These are phyloP conservation scores for Penicillium sp. DNA, from an alignment of 2,329 filamentous ascomycete genomes.

Conservation along the genomic window DNA sequence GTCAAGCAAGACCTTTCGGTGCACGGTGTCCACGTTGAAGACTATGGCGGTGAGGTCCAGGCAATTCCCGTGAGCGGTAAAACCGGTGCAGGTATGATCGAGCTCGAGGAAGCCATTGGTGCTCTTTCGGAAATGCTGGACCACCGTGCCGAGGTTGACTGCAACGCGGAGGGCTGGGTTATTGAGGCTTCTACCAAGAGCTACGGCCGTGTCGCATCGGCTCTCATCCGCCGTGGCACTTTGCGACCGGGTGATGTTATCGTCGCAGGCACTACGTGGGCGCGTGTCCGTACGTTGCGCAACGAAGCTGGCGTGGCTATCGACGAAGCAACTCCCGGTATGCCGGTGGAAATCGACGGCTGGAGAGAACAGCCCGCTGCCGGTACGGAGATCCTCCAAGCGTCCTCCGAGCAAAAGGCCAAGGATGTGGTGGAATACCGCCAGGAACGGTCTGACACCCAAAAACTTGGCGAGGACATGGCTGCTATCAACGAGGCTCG, in stretches of 20 bases:
- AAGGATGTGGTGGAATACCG: conserved; percentile 73
- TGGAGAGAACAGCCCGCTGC: conserved; percentile 84
- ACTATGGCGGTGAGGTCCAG: conserved; percentile 90
- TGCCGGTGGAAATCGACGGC: conserved; percentile 87
- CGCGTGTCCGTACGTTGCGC: conserved; percentile 72
- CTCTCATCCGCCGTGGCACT: conserved; percentile 83
- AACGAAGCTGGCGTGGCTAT: conserved; percentile 77
- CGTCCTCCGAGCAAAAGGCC: conserved; percentile 69
- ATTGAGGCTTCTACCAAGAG: conserved; percentile 85
- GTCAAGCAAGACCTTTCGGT: conserved; percentile 83
- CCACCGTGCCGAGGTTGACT: conserved; percentile 70
- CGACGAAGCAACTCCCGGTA: conserved; percentile 72
- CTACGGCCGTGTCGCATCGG: conserved; percentile 76
- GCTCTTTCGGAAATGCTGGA: conserved; percentile 86
- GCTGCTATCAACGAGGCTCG: conserved; percentile 69
- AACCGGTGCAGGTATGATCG: conserved; percentile 84
- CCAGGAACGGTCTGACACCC: conserved; percentile 62
- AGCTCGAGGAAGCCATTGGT: conserved; percentile 84
- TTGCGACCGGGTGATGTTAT: conserved; percentile 73
- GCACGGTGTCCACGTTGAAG: conserved; percentile 85
- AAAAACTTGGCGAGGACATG: conserved; percentile 61
- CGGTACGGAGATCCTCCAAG: conserved; percentile 82
- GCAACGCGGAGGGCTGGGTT: conserved; percentile 84
- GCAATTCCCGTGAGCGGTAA: conserved; percentile 87
- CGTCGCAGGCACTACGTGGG: conserved; percentile 83